Evolutionary conservation across 2,329 filamentous ascomycete genomes (phyloP), one percentile per base, ranked within the genome.

Genomic region (Monilinia polystroma): DNA sequence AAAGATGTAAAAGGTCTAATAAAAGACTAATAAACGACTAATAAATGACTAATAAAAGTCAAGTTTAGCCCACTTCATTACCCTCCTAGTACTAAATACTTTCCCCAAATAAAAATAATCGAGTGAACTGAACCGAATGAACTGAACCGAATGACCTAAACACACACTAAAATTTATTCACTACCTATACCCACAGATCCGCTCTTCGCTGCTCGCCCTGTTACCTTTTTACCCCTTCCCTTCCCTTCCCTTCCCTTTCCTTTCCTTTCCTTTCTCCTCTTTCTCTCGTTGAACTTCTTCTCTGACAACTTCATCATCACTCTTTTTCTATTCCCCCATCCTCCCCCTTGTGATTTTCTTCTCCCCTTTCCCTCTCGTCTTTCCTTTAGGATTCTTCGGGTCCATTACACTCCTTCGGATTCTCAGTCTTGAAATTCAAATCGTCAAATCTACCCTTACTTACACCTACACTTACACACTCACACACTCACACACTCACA

Each of bases 351-450:
- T 68, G 65, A 66, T 68, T 67, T 68, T 69, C 1, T 69, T 4
- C 73, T 75, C 70, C 74, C 71, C 73, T 68, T 70, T 72, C 72
- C 69, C 71, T 73, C 72, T 69, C 68, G 72, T 74, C 72, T 71
- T 74, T 75, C 72, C 70, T 67, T 60, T 62, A 60, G 64, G 64
- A 66, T 81, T 76, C 83, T 83, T 76, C 81, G 80, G 80, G 76
- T 75, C 77, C 78, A 76, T 75, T 77, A 77, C 76, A 75, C 76
- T 78, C 79, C 69, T 77, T 77, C 71, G 73, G 73, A 72, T 72
- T 70, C 66, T 52, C 63, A 66, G 23, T 51, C 53, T 66, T 70
- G 70, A 66, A 56, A 67, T 69, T 72, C 72, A 68, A 51, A 54
- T 57, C 56, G 32, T 35, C 32, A 35, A 6, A 35, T 35, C 7